phyloP scores from a whole-genome alignment of 2,329 filamentous ascomycete species.

The Endothia cerciana region DNA sequence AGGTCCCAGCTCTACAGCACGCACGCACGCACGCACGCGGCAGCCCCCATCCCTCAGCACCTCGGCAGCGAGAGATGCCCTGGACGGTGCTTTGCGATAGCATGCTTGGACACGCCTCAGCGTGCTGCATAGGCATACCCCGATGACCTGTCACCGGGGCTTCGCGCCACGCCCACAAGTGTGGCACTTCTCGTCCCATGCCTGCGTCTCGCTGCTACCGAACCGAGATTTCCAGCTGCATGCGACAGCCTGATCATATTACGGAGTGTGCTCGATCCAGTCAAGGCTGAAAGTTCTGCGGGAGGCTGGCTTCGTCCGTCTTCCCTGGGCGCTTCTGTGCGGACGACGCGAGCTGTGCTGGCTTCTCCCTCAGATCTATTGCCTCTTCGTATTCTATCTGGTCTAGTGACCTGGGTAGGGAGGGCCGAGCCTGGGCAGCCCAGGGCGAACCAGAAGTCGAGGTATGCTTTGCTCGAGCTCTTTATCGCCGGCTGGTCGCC shows the following conservation, averaged over 20 bases:
- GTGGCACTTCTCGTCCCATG: not conserved
- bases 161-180: not conserved
- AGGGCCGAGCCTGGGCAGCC: not conserved
- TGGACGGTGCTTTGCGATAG: not conserved
- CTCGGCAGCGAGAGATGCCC: not conserved
- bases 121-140: not conserved
- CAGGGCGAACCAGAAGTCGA: not conserved
- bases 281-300: not conserved
- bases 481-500: not conserved
- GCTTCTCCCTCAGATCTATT: not conserved
- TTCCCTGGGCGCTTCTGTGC: not conserved
- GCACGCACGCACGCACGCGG: too few relatives aligned
- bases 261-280: not conserved
- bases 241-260: not conserved
- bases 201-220: conserved; percentile 2
- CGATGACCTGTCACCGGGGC: not conserved
- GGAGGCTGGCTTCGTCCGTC: not conserved
- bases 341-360: not conserved
- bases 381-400: not conserved
- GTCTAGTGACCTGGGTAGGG: not conserved
- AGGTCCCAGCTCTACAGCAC: not conserved
- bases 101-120: not conserved
- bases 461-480: not conserved
- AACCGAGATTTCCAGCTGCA: not conserved
- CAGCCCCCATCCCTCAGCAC: not conserved